These are phyloP conservation scores for Tolypocladium capitatum DNA, from an alignment of 2,329 filamentous ascomycete genomes.

Conservation along the genomic window DNA sequence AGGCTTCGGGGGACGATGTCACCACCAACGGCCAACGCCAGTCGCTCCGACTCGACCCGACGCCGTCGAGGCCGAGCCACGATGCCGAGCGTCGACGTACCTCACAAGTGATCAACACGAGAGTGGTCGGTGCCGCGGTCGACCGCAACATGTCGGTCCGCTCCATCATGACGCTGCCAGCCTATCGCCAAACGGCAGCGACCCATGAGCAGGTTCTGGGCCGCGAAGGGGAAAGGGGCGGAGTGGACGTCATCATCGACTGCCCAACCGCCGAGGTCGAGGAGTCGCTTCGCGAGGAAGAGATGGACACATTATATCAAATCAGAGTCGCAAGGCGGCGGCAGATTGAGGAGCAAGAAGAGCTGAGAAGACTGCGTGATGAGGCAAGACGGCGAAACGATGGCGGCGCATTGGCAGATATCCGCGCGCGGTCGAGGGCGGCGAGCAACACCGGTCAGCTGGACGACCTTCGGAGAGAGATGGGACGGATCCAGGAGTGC, in stretches of 20 bases:
- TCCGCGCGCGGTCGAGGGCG: conserved; percentile 44
- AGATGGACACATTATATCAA: conserved; percentile 89
- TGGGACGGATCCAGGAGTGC: conserved; percentile 41
- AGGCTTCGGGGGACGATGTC: conserved; percentile 16
- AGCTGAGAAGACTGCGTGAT: conserved; percentile 52
- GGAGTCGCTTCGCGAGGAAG: conserved; percentile 64
- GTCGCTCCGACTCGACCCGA: conserved; percentile 10
- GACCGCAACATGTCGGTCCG: conserved; percentile 77
- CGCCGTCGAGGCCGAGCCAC: not conserved
- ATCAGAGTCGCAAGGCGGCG: conserved; percentile 66
- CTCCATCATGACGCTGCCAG: conserved; percentile 86
- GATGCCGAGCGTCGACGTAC: not conserved
- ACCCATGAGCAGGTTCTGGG: conserved; percentile 73
- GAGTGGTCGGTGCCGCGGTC: conserved; percentile 30
- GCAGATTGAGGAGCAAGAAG: conserved; percentile 65
- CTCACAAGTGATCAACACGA: not conserved
- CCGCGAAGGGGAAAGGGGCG: conserved; percentile 79
- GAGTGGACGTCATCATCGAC: conserved; percentile 83
- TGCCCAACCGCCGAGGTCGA: conserved; percentile 69
- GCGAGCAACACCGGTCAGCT: conserved; percentile 38
- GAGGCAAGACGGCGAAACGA: conserved; percentile 65
- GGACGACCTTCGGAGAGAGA: conserved; percentile 43
- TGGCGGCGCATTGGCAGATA: conserved; percentile 49
- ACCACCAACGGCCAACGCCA: conserved; percentile 4
- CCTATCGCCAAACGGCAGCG: conserved; percentile 61